Evolutionary conservation across 1,284 basidiomycete species (phyloP), one percentile per base, ranked within the genome.

Genomic region (Omphalotus olearius): DNA sequence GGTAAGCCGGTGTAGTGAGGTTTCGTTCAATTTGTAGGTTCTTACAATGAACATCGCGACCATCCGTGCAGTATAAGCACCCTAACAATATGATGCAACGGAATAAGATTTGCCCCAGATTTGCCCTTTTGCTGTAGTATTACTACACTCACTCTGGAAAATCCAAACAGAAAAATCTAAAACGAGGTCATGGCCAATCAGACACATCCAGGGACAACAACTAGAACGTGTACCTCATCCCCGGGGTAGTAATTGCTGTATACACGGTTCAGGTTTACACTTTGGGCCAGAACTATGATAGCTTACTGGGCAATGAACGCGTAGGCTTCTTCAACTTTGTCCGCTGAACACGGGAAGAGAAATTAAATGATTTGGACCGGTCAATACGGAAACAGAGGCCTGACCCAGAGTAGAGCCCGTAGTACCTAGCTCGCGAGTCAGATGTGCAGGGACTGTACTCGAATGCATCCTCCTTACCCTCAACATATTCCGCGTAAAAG

Each of bases 91-190:
- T 59, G 46, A 6, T 17, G 17, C 28, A n/a, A n/a, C n/a, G n/a
- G n/a, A n/a, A n/a, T n/a, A n/a, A n/a, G n/a, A n/a, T n/a, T n/a
- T n/a, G n/a, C n/a, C n/a, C n/a, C n/a, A n/a, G n/a, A 25, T 33
- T 18, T 54, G 42, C 38, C 53, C 36, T 9, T 23, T 5, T 23
- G 23, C 23, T 5, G 23, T 23, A 23, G 3, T 23, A 23, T 23
- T 5, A 5, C 17, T 41, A 9, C 14, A 37, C 57, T 16, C 64
- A 83, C 83, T 61, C 85, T 71, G 14, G 85, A 88, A 63, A 88
- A 88, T 2, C 85, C 85, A 63, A 88, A 88, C 38, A 87, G 71
- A 63, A 82, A 87, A n/a, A 88, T 80, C 83, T 82, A 26, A 0
- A 11, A 18, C 2, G 43, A 45, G 18, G 25, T 25, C 38, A 41